Percentiles rank a stretch among this genome's conserved stretches.
Evolutionary conservation across 2,329 filamentous ascomycete species (phyloP).

Genomic region (Phoma sp.): DNA sequence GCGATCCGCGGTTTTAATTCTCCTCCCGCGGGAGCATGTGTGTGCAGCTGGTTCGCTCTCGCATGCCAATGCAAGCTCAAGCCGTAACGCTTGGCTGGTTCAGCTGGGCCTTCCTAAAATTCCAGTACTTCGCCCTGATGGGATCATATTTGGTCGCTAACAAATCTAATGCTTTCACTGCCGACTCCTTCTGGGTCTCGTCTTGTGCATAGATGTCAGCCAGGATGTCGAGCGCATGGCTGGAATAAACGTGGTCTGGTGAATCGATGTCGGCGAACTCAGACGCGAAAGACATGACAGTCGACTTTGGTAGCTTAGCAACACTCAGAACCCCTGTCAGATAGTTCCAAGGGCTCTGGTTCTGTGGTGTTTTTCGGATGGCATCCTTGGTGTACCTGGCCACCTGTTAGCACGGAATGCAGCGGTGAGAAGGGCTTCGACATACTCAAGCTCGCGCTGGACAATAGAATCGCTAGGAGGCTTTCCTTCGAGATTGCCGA

Average conservation of each 20-base stretch:
- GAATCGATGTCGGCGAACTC: slow-evolving; percentile 59
- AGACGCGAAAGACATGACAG: slow-evolving; percentile 60
- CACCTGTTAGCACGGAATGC: slow-evolving; percentile 21
- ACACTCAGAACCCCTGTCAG: slow-evolving; percentile 76
- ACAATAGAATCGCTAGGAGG: slow-evolving; percentile 61
- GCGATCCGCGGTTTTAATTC: background rate
- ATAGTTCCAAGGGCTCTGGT: slow-evolving; percentile 94
- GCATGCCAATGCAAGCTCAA: slow-evolving; percentile 19
- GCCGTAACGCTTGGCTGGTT: slow-evolving; percentile 32
- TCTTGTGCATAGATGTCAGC: slow-evolving; percentile 68
- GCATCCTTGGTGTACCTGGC: slow-evolving; percentile 66
- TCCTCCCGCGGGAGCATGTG: slow-evolving; percentile 7
- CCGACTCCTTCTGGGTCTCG: slow-evolving; percentile 64
- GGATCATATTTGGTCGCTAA: slow-evolving; percentile 88
- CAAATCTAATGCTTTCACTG: slow-evolving; percentile 72
- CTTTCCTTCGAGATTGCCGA: slow-evolving; percentile 61
- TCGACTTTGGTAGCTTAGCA: slow-evolving; percentile 58
- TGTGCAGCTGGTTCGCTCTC: background rate
- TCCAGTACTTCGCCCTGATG: slow-evolving; percentile 91
- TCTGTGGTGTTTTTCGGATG: slow-evolving; percentile 83
- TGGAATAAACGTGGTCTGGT: slow-evolving; percentile 62
- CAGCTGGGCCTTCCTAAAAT: slow-evolving; percentile 65
- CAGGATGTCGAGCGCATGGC: slow-evolving; percentile 71
- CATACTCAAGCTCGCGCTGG: slow-evolving; percentile 75
- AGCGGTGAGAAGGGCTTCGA: background rate